A percentile compares a stretch with the other conserved stretches of the same genome.
phyloP scores from a whole-genome alignment of 2,329 filamentous ascomycete species.

The Penicillium janthinellum region DNA sequence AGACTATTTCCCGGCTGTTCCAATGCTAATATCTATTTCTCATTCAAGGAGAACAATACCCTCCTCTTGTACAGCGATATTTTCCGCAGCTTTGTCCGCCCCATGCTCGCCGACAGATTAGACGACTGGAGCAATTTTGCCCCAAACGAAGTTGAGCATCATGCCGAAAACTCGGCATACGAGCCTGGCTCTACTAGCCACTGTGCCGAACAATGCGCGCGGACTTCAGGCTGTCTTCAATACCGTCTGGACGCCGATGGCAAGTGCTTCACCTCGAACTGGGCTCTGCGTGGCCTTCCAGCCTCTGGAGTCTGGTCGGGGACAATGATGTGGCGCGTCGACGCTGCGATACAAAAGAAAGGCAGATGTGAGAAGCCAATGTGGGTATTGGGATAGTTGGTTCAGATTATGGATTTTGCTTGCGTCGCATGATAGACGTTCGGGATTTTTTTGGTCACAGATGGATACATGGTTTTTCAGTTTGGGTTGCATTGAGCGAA shows the following conservation, averaged over 20 bases:
- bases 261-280: conserved; percentile 18
- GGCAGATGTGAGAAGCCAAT: conserved; percentile 13
- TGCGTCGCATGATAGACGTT: neutral
- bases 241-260: conserved; percentile 18
- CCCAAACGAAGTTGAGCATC: conserved; percentile 3
- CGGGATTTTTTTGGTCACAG: conserved; percentile 3
- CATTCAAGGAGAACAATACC: conserved; percentile 19
- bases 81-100: conserved; percentile 25
- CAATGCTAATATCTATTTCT: neutral
- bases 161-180: conserved; percentile 4
- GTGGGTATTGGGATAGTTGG: conserved; percentile 13
- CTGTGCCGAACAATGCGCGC: conserved; percentile 26
- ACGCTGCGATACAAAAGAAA: conserved; percentile 15
- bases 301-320: conserved; percentile 17
- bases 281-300: conserved; percentile 19
- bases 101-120: conserved; percentile 12
- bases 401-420: neutral
- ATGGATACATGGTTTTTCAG: conserved; percentile 3
- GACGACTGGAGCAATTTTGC: conserved; percentile 26
- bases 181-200: conserved; percentile 14
- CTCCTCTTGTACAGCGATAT: conserved; percentile 27
- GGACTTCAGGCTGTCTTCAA: conserved; percentile 18
- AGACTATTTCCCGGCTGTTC: no score
- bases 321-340: conserved; percentile 28
- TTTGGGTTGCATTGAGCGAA: conserved; percentile 2